Base-by-base conservation (phyloP, 208 protist genomes). In the Phytomonas serpens region DNA sequence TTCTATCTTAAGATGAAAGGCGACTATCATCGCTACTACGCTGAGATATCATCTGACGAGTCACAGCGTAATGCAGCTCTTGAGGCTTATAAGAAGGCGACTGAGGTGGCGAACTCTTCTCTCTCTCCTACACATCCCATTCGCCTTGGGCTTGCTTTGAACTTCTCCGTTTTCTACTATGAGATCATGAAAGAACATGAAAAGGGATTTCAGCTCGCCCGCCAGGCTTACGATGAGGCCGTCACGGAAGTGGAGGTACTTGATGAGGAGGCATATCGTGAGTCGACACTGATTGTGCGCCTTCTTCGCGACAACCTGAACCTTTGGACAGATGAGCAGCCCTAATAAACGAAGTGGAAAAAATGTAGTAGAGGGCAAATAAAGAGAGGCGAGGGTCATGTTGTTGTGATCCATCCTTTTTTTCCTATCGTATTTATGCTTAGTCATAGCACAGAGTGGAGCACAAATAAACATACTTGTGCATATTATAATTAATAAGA, bases 151-250 rank as follows among this genome's bases (percentile, higher is more conserved):
- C 97, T 99, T 64, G 98, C 98, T 61, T 93, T 99, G 38, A 99
- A 99, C 94, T 99, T 99, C 83, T 99, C 98, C 34, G 98, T 99
- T 52, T 99, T 99, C 85, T 99, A 99, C 87, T 99, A 99, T 84
- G 98, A 99, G 87, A 99, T 99, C 78, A 86, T 99, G 75, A 98
- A 99, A 77, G 83, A 93, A 64, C 96, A 98, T 77, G 96, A 99
- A 68, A 88, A 94, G 80, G 86, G 87, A 69, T 94, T 94, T 85
- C 84, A 93, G 74, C 88, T 98, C 52, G 97, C 97, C 10, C 95
- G 96, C 66, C 78, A 88, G 79, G 95, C 96, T 16, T 98, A 98
- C 79, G 93, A 98, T 66, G 97, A 98, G 77, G 97, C 96, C 67
- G 94, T 98, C 34, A 96, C 95, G 65, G 98, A 99, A 77, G 80